Evolutionary conservation across 495 filamentous ascomycete genomes (phyloP), one percentile per base, ranked within the genome.

Genomic region (Aspergillus cavernicola): DNA sequence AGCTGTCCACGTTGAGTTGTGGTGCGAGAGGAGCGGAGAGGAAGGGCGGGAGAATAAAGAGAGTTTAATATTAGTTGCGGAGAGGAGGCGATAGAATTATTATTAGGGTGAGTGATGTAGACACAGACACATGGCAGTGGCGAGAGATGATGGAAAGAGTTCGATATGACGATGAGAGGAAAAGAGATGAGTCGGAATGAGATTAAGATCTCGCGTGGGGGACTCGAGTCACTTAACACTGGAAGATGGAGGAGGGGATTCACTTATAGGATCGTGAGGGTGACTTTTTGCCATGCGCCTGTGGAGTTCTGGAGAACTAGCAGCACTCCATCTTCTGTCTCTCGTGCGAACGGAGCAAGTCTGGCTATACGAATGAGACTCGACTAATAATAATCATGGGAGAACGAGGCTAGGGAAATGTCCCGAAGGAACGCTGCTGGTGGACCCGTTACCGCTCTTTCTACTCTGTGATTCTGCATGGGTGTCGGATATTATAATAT

Each of bases 51-150:
- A 45, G 38, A 35, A 7, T 24, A 46, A 28, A 35, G 28, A 49
- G 18, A 49, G 47, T 58, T 49, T 19, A 47, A 22, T 55, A 16
- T 24, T 39, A 13, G 24, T 31, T 18, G 26, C 23, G 20, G 24
- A 29, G 45, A 35, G 46, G 31, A 43, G 37, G 35, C 43, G 47
- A 50, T 32, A 56, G n/a, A n/a, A n/a, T n/a, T n/a, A n/a, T n/a
- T n/a, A n/a, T n/a, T n/a, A n/a, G n/a, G n/a, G n/a, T n/a, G n/a
- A 39, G 24, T 46, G 43, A 46, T 46, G 43, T 46, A 33, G 43
- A 49, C 57, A 56, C 31, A 45, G 22, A 46, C 50, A 48, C 58
- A 60, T 60, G 32, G 58, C 53, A 56, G 58, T 60, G 58, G 58
- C 58, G 37, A 57, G 47, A 39, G 39, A 24, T 18, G 38, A 37